Evolutionary conservation across 257 asterid genomes (phyloP), one percentile per base, ranked within the genome.

Genomic region (Solanum clarkiae): DNA sequence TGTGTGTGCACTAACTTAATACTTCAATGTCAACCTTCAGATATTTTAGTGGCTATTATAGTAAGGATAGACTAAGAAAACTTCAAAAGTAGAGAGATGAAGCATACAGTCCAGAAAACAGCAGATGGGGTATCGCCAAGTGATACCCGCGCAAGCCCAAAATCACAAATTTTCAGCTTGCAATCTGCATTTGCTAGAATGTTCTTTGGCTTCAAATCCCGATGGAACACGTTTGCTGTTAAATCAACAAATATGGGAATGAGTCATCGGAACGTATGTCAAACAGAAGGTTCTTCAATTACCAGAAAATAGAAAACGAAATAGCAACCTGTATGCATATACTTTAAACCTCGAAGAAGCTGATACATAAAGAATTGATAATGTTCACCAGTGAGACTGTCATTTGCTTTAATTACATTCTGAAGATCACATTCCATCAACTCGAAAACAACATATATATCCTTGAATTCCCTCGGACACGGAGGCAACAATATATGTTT

Each of bases 341-440:
- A 96, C 85, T 96, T 96, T 80, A 96, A 90, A 80, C 97, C 98
- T 49, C 98, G 95, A 86, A 96, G 98, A 91, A 96, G 92, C 94
- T 95, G 98, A 92, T 96, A 95, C 92, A 96, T 86, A 89, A 96
- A 96, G 92, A 96, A 96, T 66, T 96, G 98, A 90, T 91, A 92
- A 90, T 96, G 99, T n/a, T 94, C 99, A 0, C 98, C 97, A 62
- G 98, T 95, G 84, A 96, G 98, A 89, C 95, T 94, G 85, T 96
- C 96, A 85, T 96, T 96, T 18, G 97, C 92, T 85, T 94, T 94
- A 87, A 96, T 95, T 26, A 96, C 98, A 86, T 96, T 93, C 85
- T 96, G 99, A 86, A 96, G 98, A 81, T 96, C 99, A 22, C 98
- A 92, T 91, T 96, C 99, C 99, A 96, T 96, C 95, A 96, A 90